Evolutionary conservation across 768 basidiomycete species (phyloP).

Genomic region (Pleurotus salmoneostramineus): DNA sequence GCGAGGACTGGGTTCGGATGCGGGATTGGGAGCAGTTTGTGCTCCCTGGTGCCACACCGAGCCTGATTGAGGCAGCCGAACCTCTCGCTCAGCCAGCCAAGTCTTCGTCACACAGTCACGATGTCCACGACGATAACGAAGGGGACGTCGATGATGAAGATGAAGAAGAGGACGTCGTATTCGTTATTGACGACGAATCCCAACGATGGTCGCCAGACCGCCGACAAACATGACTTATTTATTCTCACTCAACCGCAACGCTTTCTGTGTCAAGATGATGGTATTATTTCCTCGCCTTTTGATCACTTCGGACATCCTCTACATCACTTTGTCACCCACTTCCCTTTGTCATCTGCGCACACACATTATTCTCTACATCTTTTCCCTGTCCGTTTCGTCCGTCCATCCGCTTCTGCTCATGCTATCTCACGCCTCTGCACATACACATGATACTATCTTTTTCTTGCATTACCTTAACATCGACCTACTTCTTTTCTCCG

Average conservation of each 20-base stretch:
- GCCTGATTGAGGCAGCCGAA: slow-evolving; percentile 29
- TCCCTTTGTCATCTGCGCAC: no score
- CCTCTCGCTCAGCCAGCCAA: slow-evolving; percentile 1
- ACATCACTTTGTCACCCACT: slow-evolving; percentile 2
- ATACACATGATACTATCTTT: not conserved
- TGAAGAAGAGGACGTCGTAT: slow-evolving; percentile 75
- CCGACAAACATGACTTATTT: slow-evolving; percentile 9
- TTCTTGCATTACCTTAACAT: not conserved
- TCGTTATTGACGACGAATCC: slow-evolving; percentile 56
- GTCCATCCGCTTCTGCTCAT: not conserved
- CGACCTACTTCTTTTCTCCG: not conserved
- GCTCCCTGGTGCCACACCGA: slow-evolving; percentile 56
- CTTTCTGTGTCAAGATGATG: not conserved
- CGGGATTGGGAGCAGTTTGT: slow-evolving; percentile 60
- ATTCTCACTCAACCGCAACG: not conserved
- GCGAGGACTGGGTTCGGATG: slow-evolving; percentile 64
- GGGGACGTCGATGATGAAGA: slow-evolving; percentile 49
- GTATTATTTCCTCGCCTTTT: not conserved
- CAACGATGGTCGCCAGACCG: slow-evolving; percentile 30
- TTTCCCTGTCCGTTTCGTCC: slow-evolving; percentile 1
- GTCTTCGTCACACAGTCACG: not conserved
- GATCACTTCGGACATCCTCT: not conserved
- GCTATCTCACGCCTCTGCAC: slow-evolving; percentile 5
- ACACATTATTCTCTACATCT: not conserved
- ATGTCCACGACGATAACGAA: slow-evolving; percentile 21